These are phyloP conservation scores for Keqinozyma sinolaborantium DNA, from an alignment of 1,139 yeast species.

Conservation along the genomic window DNA sequence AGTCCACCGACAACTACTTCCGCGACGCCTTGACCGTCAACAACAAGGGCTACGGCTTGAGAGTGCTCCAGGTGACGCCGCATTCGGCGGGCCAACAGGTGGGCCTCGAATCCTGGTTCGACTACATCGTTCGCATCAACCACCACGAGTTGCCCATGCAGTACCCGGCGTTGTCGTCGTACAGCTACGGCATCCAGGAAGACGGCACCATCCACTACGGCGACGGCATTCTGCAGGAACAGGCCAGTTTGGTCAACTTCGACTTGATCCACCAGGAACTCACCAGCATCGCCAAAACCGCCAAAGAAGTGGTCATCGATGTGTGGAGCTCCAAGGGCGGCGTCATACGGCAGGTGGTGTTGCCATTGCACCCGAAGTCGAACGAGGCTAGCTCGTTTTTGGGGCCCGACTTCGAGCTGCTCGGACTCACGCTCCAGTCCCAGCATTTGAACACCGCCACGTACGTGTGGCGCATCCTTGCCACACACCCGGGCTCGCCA, in stretches of 20 bases:
- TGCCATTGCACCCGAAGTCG: conserved; percentile 35
- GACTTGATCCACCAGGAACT: conserved; percentile 36
- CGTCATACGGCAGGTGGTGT: conserved; percentile 44
- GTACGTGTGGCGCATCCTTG: conserved; percentile 83
- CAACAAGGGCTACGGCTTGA: conserved; percentile 41
- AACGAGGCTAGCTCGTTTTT: conserved; percentile 12
- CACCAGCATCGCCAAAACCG: conserved; percentile 27
- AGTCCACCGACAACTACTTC: conserved; percentile 50
- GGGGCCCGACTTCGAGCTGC: conserved; percentile 20
- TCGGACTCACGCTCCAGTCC: conserved; percentile 75
- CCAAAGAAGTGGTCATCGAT: conserved; percentile 47
- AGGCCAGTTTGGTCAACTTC: conserved; percentile 34
- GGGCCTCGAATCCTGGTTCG: conserved; percentile 79
- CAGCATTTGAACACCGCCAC: conserved; percentile 75
- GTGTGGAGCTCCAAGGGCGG: conserved; percentile 95
- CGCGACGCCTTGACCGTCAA: conserved; percentile 37
- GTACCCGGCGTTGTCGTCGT: conserved; percentile 28
- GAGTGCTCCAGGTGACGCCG: conserved; percentile 39
- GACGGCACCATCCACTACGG: conserved; percentile 44
- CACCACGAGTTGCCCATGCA: conserved; percentile 66
- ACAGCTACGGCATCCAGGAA: conserved; percentile 34
- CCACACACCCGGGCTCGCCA: conserved; percentile 75
- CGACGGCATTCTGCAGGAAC: conserved; percentile 30
- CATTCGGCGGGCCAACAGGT: conserved; percentile 34
- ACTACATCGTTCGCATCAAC: conserved; percentile 74